Conservation (phyloP, 2,329 filamentous ascomycete genomes). For the Dothistroma pini region DNA sequence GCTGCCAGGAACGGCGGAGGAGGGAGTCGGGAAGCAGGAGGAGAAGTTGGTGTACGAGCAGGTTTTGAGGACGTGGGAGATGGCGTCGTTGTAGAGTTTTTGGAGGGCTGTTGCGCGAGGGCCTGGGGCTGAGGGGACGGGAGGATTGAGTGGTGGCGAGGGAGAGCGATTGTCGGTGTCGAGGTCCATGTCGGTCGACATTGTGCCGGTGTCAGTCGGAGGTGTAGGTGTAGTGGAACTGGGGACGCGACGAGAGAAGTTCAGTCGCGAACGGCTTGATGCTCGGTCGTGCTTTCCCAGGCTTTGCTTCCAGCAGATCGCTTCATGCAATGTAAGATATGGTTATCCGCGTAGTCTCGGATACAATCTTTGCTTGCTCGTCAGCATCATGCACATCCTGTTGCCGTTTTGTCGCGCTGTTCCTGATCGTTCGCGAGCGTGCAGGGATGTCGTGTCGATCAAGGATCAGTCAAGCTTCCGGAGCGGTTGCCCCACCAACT, state of each 20-base stretch:
- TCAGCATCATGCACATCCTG: background rate
- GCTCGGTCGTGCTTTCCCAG: background rate
- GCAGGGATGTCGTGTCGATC: background rate
- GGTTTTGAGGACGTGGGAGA: constrained; percentile 57
- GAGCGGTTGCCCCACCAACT: background rate
- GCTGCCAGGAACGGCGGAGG: constrained; percentile 53
- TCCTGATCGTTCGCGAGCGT: background rate
- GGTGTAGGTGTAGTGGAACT: background rate
- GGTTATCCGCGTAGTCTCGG: background rate
- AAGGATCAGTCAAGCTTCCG: background rate
- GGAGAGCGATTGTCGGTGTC: constrained; percentile 13
- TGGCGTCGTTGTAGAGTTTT: constrained; percentile 58
- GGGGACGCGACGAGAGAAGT: constrained; percentile 1
- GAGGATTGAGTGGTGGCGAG: constrained; percentile 36
- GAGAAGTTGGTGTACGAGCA: constrained; percentile 61
- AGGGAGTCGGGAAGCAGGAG: constrained; percentile 61
- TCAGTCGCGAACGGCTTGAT: background rate
- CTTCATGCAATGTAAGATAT: background rate
- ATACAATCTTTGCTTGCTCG: background rate
- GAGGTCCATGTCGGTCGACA: constrained; percentile 19
- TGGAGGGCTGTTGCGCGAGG: constrained; percentile 58
- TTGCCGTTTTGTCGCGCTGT: background rate
- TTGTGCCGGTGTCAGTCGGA: constrained; percentile 4
- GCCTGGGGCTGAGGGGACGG: constrained; percentile 53
- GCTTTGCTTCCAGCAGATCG: background rate